Percentiles rank a stretch among this genome's conserved stretches.
phyloP scores from a whole-genome alignment of 2,329 filamentous ascomycete genomes.

The Epichloe bromicola region DNA sequence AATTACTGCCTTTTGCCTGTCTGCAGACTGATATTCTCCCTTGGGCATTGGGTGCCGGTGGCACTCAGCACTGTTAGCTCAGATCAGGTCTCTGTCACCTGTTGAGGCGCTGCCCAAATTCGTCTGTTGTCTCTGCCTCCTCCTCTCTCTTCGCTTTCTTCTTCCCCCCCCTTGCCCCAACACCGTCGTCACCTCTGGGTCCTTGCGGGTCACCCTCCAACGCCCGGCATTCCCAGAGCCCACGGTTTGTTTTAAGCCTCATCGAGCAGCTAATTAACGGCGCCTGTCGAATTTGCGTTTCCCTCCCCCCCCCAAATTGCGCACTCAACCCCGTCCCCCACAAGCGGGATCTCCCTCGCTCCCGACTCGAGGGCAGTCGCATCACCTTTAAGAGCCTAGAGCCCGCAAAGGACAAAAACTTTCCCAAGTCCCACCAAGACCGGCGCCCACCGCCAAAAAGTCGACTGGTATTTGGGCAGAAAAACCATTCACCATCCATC shows the following conservation, averaged over 20 bases:
- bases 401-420: background rate
- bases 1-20: background rate
- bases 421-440: constrained; percentile 1
- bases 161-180: background rate
- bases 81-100: background rate
- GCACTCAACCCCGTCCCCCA: background rate
- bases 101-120: background rate
- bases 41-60: background rate
- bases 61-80: background rate
- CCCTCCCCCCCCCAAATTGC: background rate
- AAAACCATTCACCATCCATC: background rate
- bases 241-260: background rate
- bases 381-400: background rate
- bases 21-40: background rate
- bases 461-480: background rate
- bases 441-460: constrained; percentile 2
- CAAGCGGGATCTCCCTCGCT: constrained; percentile 6
- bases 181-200: background rate
- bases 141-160: background rate
- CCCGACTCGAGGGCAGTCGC: constrained; percentile 1
- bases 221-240: background rate
- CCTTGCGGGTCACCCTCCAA: background rate
- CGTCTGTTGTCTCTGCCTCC: background rate
- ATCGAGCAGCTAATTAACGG: background rate
- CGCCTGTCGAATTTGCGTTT: background rate